Evolutionary conservation across 2,329 filamentous ascomycete species (phyloP), one percentile per base, ranked within the genome.

Genomic region (Claviceps sp.): DNA sequence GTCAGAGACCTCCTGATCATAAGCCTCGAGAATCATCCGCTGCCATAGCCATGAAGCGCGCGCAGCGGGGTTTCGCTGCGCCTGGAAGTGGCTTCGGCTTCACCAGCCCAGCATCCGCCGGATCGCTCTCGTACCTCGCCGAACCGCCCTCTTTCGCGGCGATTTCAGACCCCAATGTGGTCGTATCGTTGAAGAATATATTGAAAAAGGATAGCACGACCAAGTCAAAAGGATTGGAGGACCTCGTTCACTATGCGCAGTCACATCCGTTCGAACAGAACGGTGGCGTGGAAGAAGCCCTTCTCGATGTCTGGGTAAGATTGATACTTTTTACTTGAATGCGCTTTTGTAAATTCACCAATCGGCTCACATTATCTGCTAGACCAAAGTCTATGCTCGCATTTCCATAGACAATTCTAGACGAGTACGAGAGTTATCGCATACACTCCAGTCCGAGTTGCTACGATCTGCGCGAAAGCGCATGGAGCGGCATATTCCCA

Each of bases 121-220:
- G 70, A 58, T 73, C 73, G 6, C 76, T 98, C 41, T 95, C 90
- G 45, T 96, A 95, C 70, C 79, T 97, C 50, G 76, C 86, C 50
- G 89, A 95, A 61, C 87, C 89, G 9, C 87, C 87, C 47, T 85
- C 95, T 61, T 80, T 95, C 58, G 81, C 82, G 37, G 72, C 72
- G 44, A 81, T 98, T 54, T 85, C 82, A 45, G 84, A 95, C 60
- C 78, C 89, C 7, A 86, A 93, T 62, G 75, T 91, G 40, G 81
- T 91, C 40, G 89, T 97, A 14, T 81, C 84, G n/a, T 88, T 96
- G 71, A 95, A 96, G 68, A 95, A 94, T 60, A 70, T 96, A 3
- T 77, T 84, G 49, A 98, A 97, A 71, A 95, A 93, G 69, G 91
- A 96, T 70, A 85, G 84, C 61, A 95, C 82, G 11, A 98, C 93